Evolutionary conservation across 768 basidiomycete species (phyloP).

Genomic region (Suillus paluster): DNA sequence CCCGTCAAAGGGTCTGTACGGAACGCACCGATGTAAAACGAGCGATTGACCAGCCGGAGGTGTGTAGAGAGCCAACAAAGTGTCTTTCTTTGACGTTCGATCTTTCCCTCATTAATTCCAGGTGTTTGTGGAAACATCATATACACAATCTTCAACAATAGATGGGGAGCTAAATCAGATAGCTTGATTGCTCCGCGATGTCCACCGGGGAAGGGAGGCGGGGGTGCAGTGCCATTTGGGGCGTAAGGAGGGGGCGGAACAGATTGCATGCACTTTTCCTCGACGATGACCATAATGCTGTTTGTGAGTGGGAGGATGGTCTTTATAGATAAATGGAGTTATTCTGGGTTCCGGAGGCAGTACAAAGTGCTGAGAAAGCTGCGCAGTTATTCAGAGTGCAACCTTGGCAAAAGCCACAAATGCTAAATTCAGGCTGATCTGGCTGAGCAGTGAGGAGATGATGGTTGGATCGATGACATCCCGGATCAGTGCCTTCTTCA

Average conservation of each 20-base stretch:
- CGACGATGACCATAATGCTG: slow-evolving; percentile 46
- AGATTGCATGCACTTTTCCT: slow-evolving; percentile 44
- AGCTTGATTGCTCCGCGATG: slow-evolving; percentile 22
- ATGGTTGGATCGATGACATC: too few species aligned
- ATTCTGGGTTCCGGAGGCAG: slow-evolving; percentile 12
- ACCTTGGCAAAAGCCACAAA: background rate
- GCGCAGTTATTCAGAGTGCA: background rate
- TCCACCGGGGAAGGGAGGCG: slow-evolving; percentile 41
- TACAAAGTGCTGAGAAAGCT: background rate
- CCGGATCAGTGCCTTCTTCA: too few species aligned
- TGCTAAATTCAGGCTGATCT: background rate
- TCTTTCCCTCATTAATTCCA: slow-evolving; percentile 43
- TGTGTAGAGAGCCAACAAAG: slow-evolving; percentile 71
- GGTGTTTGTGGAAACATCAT: slow-evolving; percentile 57
- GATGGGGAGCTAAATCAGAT: slow-evolving; percentile 55
- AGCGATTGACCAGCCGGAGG: slow-evolving; percentile 66
- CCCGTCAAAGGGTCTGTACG: background rate
- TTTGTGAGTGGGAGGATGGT: slow-evolving; percentile 3
- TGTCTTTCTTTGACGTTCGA: slow-evolving; percentile 63
- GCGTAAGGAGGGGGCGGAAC: slow-evolving; percentile 44
- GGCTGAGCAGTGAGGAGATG: background rate
- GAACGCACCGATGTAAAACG: slow-evolving; percentile 66
- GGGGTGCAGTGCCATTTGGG: slow-evolving; percentile 23
- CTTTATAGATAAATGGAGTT: slow-evolving; percentile 2
- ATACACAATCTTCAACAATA: slow-evolving; percentile 74